These are phyloP conservation scores for Lactarius vividus DNA, from an alignment of 768 basidiomycete species.

Conservation along the genomic window DNA sequence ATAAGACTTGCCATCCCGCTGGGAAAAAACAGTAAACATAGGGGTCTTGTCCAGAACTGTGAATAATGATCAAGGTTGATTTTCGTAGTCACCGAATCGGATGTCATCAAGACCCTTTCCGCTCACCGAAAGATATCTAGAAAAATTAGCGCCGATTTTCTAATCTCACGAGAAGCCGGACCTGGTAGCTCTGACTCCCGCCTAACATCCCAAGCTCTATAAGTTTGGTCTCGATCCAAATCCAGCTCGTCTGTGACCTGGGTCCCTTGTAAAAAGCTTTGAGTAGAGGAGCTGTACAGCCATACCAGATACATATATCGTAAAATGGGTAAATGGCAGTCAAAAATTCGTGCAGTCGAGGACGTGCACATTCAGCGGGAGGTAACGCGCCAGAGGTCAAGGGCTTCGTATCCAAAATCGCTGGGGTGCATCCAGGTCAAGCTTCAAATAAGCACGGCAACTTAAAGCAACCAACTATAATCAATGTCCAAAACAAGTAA, in stretches of 20 bases:
- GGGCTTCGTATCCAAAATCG: conserved; percentile 83
- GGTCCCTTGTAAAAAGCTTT: neutral
- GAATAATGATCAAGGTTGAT: conserved; percentile 22
- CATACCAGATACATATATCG: conserved; percentile 85
- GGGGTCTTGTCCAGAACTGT: conserved; percentile 79
- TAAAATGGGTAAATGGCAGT: conserved; percentile 78
- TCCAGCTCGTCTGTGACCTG: conserved; percentile 85
- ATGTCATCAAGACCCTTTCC: neutral
- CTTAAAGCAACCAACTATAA: conserved; percentile 55
- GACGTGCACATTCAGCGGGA: conserved; percentile 77
- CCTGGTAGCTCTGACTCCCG: conserved; percentile 65
- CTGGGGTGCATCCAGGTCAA: conserved; percentile 36
- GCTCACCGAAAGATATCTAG: conserved; percentile 26
- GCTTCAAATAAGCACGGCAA: neutral
- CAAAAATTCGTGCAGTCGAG: conserved; percentile 80
- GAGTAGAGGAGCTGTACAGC: neutral
- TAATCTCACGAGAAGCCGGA: conserved; percentile 30
- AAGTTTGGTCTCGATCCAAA: conserved; percentile 86
- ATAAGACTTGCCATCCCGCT: conserved; percentile 69
- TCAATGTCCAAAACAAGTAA: conserved; percentile 86
- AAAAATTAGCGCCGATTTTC: neutral
- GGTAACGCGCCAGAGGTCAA: conserved; percentile 79
- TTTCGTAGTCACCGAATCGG: neutral
- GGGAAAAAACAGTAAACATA: conserved; percentile 87
- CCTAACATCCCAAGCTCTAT: conserved; percentile 86